Conservation (phyloP, 2,329 filamentous ascomycete species). For the Pseudonectria buxi region DNA sequence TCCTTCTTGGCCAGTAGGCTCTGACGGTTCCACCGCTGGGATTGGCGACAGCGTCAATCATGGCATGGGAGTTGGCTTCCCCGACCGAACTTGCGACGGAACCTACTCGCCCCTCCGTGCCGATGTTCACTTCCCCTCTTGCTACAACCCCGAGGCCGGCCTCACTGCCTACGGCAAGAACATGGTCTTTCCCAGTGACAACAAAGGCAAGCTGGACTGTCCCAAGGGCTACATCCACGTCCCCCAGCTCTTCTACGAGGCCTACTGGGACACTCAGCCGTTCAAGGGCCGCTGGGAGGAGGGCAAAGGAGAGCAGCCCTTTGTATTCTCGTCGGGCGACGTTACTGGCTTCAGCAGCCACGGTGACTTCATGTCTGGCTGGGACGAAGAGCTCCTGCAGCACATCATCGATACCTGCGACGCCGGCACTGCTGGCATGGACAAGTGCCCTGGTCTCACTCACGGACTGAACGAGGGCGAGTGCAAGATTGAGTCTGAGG, state of each 20-base stretch:
- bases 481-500: slow-evolving; percentile 44
- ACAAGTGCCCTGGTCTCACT: slow-evolving; percentile 53
- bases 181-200: slow-evolving; percentile 54
- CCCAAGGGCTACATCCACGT: slow-evolving; percentile 47
- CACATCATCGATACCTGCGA: slow-evolving; percentile 62
- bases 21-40: slow-evolving; percentile 49
- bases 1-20: slow-evolving; percentile 47
- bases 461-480: slow-evolving; percentile 44
- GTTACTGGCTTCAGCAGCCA: slow-evolving; percentile 64
- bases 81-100: slow-evolving; percentile 61
- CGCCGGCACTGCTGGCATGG: slow-evolving; percentile 52
- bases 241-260: slow-evolving; percentile 52
- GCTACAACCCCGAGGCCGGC: slow-evolving; percentile 60
- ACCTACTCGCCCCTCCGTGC: slow-evolving; percentile 54
- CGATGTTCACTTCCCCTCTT: slow-evolving; percentile 67
- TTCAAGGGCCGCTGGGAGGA: slow-evolving; percentile 48
- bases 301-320: slow-evolving; percentile 51
- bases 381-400: slow-evolving; percentile 60
- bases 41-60: slow-evolving; percentile 48
- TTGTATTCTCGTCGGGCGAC: slow-evolving; percentile 64
- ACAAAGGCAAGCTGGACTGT: slow-evolving; percentile 46
- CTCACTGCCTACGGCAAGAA: slow-evolving; percentile 56
- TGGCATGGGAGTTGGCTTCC: slow-evolving; percentile 59
- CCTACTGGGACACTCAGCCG: slow-evolving; percentile 52
- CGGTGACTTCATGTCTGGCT: slow-evolving; percentile 67